Evolutionary conservation across 257 asterid genomes (phyloP), one percentile per base, ranked within the genome.

Genomic region (Cordia subcordata): DNA sequence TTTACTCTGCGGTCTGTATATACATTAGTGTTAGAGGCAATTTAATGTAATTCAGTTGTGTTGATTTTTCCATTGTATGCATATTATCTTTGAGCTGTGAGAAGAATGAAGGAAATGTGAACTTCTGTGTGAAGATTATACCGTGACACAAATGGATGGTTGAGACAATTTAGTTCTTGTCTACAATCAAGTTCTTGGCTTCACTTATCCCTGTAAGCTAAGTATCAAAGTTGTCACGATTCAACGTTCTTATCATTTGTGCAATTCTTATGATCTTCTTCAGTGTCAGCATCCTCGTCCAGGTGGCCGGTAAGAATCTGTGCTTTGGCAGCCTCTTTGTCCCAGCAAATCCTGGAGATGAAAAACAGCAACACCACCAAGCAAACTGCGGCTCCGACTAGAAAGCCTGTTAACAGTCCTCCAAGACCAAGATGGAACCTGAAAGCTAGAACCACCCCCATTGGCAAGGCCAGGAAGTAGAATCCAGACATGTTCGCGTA

Each of bases 401-500:
- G 58, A 33, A 88, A 71, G 23, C 97, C 96, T 51, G 74, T 38
- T 84, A 93, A 42, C 73, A 93, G 68, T 0, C 99, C 99, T 11
- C 58, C 77, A 47, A 86, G 74, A 35, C 96, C 99, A 60, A 86
- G 49, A 16, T 71, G 67, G 61, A 74, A 8, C 54, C 66, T 81
- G 61, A 86, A 93, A 12, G 77, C 96, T 38, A 93, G 63, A 46
- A 83, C 61, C 51, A 71, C 85, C 0, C 81, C 92, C 35, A 80
- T 17, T 0, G 99, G 99, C 72, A 93, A 60, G 0, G 90, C 95
- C 56, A 89, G 8, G 55, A 86, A 11, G 57, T 93, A 93, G 42
- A 86, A 89, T 9, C 97, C 97, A 2, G 77, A 69, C 12, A 89
- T 49, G 51, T 82, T 86, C 5, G 97, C 96, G 52, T 85, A 89